phyloP scores from a whole-genome alignment of 176 grass and related monocot species.

The Avena atlantica region DNA sequence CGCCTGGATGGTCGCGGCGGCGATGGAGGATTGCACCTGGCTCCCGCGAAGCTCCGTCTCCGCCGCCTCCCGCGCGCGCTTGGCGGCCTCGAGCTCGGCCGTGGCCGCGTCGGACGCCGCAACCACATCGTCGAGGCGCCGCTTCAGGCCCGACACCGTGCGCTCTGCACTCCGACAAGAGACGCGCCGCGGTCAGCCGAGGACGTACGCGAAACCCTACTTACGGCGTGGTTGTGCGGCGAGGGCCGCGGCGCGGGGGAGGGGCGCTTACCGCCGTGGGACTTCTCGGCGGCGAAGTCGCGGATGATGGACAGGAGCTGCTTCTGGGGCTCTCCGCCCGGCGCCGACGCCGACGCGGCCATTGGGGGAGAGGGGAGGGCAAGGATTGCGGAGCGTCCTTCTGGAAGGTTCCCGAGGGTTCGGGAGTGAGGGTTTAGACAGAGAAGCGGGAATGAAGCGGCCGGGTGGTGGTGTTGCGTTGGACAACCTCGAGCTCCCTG shows the following conservation, averaged over 20 bases:
- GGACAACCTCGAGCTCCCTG: background rate
- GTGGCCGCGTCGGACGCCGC: constrained; percentile 46
- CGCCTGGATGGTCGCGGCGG: constrained; percentile 51
- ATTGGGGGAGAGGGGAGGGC: constrained; percentile 11
- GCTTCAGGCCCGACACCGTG: constrained; percentile 66
- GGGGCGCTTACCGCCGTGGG: constrained; percentile 61
- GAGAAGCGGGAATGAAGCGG: constrained; percentile 19
- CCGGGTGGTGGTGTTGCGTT: background rate
- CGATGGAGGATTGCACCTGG: constrained; percentile 66
- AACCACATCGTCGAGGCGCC: constrained; percentile 52
- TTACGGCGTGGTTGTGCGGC: background rate
- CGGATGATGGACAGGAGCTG: constrained; percentile 78
- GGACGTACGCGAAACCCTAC: background rate
- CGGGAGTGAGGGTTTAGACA: background rate
- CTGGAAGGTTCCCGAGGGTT: constrained; percentile 43
- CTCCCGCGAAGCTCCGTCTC: constrained; percentile 65
- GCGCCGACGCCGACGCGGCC: constrained; percentile 15
- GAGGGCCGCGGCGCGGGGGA: too few species aligned
- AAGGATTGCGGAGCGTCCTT: background rate
- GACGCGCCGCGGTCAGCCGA: background rate
- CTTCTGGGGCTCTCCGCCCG: constrained; percentile 66
- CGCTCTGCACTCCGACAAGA: constrained; percentile 43
- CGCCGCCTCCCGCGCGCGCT: constrained; percentile 58
- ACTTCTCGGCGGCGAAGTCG: constrained; percentile 71
- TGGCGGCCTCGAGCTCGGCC: constrained; percentile 57